These are phyloP conservation scores for Dichotomocladium elegans DNA, from an alignment of 371 early-diverging fungal genomes.

Conservation along the genomic window DNA sequence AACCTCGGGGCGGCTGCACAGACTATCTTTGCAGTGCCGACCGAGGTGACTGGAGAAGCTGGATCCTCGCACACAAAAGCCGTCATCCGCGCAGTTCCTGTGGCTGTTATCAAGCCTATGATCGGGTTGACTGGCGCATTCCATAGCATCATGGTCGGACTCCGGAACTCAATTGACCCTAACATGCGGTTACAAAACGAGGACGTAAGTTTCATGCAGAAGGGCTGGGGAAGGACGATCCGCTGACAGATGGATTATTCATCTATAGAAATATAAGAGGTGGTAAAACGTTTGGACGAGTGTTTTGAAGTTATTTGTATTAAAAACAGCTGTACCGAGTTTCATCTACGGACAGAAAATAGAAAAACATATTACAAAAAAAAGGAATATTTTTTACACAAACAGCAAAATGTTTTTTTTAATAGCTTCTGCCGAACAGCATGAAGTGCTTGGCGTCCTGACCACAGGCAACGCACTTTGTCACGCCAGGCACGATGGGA, in stretches of 20 bases:
- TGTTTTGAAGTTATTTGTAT: conserved; percentile 4
- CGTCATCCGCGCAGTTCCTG: conserved; percentile 88
- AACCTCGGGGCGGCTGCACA: conserved; percentile 79
- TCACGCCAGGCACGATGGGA: conserved; percentile 70
- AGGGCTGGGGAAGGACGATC: not conserved
- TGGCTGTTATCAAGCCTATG: conserved; percentile 93
- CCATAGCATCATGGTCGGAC: conserved; percentile 86
- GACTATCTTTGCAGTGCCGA: conserved; percentile 89
- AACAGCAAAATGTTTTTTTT: conserved; percentile 26
- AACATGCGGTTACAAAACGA: conserved; percentile 72
- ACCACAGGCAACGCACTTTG: conserved; percentile 85
- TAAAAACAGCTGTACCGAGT: not conserved
- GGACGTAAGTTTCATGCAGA: conserved; percentile 55
- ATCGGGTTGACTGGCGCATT: conserved; percentile 94
- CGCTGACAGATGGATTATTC: not conserved
- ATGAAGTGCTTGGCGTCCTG: conserved; percentile 79
- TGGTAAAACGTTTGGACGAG: no score
- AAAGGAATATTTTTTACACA: conserved; percentile 1
- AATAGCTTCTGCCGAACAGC: conserved; percentile 93
- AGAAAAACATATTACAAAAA: not conserved
- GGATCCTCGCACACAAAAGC: conserved; percentile 55
- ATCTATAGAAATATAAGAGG: conserved; percentile 9
- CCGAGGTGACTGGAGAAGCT: conserved; percentile 69
- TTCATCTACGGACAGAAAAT: not conserved
- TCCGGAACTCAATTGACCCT: conserved; percentile 89